Base-by-base conservation (phyloP, 2,329 filamentous ascomycete species). In the Aspergillus awamori region DNA sequence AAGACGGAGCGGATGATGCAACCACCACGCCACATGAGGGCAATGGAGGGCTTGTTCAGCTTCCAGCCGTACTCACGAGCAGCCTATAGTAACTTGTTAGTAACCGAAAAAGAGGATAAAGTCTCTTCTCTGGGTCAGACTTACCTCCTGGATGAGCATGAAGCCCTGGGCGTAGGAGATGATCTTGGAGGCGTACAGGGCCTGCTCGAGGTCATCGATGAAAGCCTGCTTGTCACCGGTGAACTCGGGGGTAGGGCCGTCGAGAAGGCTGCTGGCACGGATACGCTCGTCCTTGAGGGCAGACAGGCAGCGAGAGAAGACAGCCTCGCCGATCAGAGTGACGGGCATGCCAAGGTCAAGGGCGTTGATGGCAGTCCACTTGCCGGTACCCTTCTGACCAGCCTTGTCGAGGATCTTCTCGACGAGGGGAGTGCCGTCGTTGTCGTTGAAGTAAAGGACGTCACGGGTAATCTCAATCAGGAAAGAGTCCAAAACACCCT, bases 1-100 rank as follows among this genome's bases (percentile, higher is more conserved):
- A 99, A 99, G 77, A 99, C 95, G 69, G 95, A 98, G 81, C 95
- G 94, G 84, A 99, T 99, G 75, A 99, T 99, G 87, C 95, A 99
- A 72, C 95, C 95, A 84, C 95, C 95, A 80, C 95, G 92, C 95
- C 95, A 99, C 95, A 99, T 99, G 77, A 99, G 90, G 72, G 95
- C 95, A 76, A 99, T 99, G 73, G 96, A 97, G 69, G 95, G 95
- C 90, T 98, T 98, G 90, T 99, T 97, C 72, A 99, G 90, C 87
- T 97, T 97, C 95, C 95, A 99, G 72, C 83, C 81, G 84, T 96
- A 99, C 81, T 98, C 92, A 82, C 90, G 93, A 81, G 94, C 95
- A 72, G 95, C 94, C 91, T 95, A 70, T 61, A 48, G 57, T 69
- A 75, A 56, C 57, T 3, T 0, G 33, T 36, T 11, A 36, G 33